These are phyloP conservation scores for Marasmius oreades DNA, from an alignment of 1,284 basidiomycete genomes.

Conservation along the genomic window DNA sequence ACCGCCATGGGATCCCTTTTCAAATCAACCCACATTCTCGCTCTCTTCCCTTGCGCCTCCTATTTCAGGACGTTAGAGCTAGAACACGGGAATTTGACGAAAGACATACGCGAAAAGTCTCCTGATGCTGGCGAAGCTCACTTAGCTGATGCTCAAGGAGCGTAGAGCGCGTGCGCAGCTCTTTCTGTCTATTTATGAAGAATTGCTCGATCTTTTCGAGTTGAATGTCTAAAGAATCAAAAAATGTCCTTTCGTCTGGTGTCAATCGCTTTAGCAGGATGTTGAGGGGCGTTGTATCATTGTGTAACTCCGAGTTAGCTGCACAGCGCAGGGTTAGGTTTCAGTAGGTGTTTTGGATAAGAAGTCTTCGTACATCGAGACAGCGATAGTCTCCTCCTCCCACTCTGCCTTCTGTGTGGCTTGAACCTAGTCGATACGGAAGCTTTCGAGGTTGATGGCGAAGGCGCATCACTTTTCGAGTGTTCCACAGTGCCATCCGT, in stretches of 20 bases:
- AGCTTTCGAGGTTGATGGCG: no score
- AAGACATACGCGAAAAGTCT: slow-evolving; percentile 56
- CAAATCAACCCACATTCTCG: neutral
- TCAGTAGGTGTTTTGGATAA: no score
- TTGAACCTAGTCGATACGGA: no score
- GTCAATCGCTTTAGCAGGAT: slow-evolving; percentile 52
- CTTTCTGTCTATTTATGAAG: slow-evolving; percentile 71
- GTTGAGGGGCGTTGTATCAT: slow-evolving; percentile 36
- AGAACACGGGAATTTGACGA: neutral
- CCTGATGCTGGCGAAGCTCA: slow-evolving; percentile 71
- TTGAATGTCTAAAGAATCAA: slow-evolving; percentile 71
- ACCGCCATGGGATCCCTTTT: neutral
- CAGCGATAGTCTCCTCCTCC: slow-evolving; percentile 2
- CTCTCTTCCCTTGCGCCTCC: neutral
- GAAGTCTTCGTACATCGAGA: slow-evolving; percentile 4
- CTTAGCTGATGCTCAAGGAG: slow-evolving; percentile 67
- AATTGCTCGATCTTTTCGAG: slow-evolving; percentile 84
- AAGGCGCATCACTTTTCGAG: no score
- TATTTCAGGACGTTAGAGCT: slow-evolving; percentile 3
- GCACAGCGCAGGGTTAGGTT: no score
- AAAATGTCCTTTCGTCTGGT: slow-evolving; percentile 66
- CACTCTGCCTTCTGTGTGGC: neutral
- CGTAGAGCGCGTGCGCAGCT: slow-evolving; percentile 52
- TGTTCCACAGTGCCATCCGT: no score
- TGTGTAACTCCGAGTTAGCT: no score